Evolutionary conservation across 805 yeast genomes (phyloP).

Genomic region (Debaryomyces prosopidis): DNA sequence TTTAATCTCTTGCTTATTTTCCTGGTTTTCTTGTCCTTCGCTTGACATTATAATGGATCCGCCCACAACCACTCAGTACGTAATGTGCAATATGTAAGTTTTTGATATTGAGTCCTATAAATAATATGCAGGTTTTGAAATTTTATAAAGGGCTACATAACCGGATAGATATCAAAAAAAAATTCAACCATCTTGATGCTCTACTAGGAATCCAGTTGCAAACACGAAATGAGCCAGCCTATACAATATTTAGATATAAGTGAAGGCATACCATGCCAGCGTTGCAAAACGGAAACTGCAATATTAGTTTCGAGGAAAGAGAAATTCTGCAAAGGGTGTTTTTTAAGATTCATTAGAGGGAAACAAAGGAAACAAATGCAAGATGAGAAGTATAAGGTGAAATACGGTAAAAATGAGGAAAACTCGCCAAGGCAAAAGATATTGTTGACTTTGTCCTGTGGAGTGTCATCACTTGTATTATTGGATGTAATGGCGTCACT

Average conservation of each 20-base stretch:
- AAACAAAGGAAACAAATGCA: constrained; percentile 81
- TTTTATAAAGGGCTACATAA: neutral
- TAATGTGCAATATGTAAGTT: too few species aligned
- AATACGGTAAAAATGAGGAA: constrained; percentile 48
- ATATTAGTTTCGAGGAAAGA: constrained; percentile 60
- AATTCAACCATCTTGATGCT: neutral
- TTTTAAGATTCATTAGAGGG: constrained; percentile 67
- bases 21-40: too few species aligned
- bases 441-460: constrained; percentile 65
- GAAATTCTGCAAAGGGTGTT: constrained; percentile 66
- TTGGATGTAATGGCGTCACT: constrained; percentile 65
- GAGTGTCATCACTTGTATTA: constrained; percentile 64
- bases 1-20: neutral
- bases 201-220: too few species aligned
- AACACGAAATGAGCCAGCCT: constrained; percentile 5
- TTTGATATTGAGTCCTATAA: too few species aligned
- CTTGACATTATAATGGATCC: too few species aligned
- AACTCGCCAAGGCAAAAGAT: constrained; percentile 41
- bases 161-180: neutral
- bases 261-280: constrained; percentile 33
- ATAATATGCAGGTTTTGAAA: too few species aligned
- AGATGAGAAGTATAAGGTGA: constrained; percentile 70
- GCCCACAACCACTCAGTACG: too few species aligned
- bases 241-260: constrained; percentile 8
- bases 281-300: constrained; percentile 50